Conservation (phyloP, 2,329 filamentous ascomycete genomes). For the Xylaria multiplex region DNA sequence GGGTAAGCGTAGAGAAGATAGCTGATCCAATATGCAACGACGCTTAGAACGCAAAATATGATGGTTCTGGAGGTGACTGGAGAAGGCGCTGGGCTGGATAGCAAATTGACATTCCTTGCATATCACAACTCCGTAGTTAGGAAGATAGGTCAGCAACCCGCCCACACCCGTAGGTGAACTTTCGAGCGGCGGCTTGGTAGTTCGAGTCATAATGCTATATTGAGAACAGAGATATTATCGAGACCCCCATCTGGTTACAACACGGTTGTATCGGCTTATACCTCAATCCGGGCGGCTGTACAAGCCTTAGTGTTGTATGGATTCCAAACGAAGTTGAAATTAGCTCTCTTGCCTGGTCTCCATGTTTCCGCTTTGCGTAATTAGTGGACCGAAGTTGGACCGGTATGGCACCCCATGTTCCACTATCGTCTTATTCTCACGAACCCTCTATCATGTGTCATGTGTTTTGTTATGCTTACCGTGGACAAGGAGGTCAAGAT, state of each 20-base stretch:
- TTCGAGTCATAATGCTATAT: constrained; percentile 24
- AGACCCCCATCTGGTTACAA: background rate
- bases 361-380: background rate
- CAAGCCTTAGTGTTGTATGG: background rate
- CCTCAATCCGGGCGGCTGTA: constrained; percentile 4
- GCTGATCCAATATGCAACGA: constrained; percentile 27
- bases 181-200: constrained; percentile 13
- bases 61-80: constrained; percentile 32
- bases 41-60: constrained; percentile 31
- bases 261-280: background rate
- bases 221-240: background rate
- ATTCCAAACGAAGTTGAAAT: background rate
- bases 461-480: background rate
- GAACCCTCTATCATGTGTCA: background rate
- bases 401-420: constrained; percentile 31
- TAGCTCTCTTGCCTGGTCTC: background rate
- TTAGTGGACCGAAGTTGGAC: constrained; percentile 4
- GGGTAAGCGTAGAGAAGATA: constrained; percentile 13
- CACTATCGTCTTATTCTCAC: constrained; percentile 4
- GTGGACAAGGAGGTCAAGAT: background rate
- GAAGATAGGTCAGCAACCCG: constrained; percentile 25
- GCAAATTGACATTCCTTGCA: constrained; percentile 31
- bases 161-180: constrained; percentile 5
- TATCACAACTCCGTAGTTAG: constrained; percentile 26
- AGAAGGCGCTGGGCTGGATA: constrained; percentile 31